Base-by-base conservation (phyloP, 1,284 basidiomycete species). In the Austroboletus niveus region DNA sequence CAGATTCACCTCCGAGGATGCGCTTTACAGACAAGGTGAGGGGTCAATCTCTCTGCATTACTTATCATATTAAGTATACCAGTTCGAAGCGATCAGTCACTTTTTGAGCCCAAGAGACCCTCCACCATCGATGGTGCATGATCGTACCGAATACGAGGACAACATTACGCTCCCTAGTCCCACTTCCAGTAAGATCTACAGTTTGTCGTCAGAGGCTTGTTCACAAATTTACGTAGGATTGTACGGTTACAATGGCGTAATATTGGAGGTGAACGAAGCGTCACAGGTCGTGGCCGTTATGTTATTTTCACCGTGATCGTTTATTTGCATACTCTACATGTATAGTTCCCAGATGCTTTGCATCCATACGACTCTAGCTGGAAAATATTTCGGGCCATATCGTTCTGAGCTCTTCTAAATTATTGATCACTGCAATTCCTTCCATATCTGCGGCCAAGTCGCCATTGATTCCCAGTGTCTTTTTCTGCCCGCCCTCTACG, bases 71-170 rank as follows among this genome's bases (percentile, higher is more conserved):
- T 31, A 31, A 56, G 12, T 8, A 17, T 45, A 29, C 8, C 51
- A 89, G 84, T 85, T 86, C 46, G 87, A 89, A 60, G 82, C 81
- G 14, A 86, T 89, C 51, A 82, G 81, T 49, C 87, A 87, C 56
- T 89, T 89, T 59, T 75, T 90, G 4, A 81, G 79, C 55, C 85
- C 86, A 9, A 77, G 76, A 22, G 84, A 87, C 59, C 73, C 79
- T 15, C 83, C 87, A 9, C 85, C 86, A 2, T 88, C 87, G 0
- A 94, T 94, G 92, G 75, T 85, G 30, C 79, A 93, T n/a, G 89
- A 94, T 67, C 79, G 92, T 47, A 85, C 87, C 4, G 89, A 89
- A 55, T 89, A 93, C 47, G 89, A 93, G 47, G 83, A 87, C 42
- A 75, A 81, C 36, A 70, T 91, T 27, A 86, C 80, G 2, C 63